Evolutionary conservation across 805 yeast species (phyloP).

Genomic region (Wickerhamia fluorescens): DNA sequence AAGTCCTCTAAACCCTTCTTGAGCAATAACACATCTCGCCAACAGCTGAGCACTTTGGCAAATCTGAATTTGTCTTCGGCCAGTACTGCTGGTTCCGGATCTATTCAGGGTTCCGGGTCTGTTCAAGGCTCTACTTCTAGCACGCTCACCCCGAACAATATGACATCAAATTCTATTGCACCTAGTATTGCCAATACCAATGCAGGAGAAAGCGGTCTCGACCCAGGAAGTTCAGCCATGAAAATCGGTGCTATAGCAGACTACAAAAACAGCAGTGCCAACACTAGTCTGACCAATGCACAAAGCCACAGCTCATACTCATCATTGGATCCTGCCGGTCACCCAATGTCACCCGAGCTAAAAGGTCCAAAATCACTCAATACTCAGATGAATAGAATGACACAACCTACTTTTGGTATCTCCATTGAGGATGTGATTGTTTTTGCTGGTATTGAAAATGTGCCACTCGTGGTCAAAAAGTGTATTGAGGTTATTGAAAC

Average conservation of each 20-base stretch:
- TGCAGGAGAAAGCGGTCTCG: not conserved
- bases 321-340: conserved; percentile 30
- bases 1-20: conserved; percentile 28
- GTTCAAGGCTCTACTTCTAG: not conserved
- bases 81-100: conserved; percentile 1
- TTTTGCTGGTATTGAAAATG: conserved; percentile 78
- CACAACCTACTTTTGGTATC: conserved; percentile 65
- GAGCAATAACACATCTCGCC: conserved; percentile 8
- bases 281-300: not conserved
- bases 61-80: too few species aligned
- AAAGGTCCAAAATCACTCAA: conserved; percentile 26
- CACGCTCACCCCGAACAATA: not conserved
- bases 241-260: not conserved
- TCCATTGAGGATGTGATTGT: conserved; percentile 73
- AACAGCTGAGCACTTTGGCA: too few species aligned
- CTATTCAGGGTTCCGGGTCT: not conserved
- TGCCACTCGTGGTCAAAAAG: conserved; percentile 82
- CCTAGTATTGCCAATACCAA: not conserved
- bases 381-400: conserved; percentile 8
- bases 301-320: conserved; percentile 4
- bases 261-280: not conserved
- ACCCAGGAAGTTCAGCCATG: not conserved
- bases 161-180: not conserved
- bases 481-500: conserved; percentile 83
- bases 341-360: conserved; percentile 23